These are phyloP conservation scores for Podaxis rugospora DNA, from an alignment of 768 basidiomycete species.

Conservation along the genomic window DNA sequence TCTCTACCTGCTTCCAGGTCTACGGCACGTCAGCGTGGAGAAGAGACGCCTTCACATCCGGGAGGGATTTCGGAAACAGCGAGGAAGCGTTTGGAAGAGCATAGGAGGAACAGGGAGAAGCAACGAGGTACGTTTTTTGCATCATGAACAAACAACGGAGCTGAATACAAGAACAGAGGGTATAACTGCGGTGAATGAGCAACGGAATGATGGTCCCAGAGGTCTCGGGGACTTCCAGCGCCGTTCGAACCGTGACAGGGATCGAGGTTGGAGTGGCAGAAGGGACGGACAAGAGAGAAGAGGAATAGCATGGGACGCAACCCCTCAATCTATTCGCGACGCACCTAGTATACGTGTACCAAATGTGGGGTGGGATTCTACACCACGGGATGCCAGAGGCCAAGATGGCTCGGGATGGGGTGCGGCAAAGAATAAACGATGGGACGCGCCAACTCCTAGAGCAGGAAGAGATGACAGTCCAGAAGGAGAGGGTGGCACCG, in stretches of 20 bases:
- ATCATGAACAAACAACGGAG: background rate
- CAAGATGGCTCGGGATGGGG: conserved; percentile 68
- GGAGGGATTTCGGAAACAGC: conserved; percentile 82
- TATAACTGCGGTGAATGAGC: conserved; percentile 57
- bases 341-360: conserved; percentile 86
- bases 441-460: conserved; percentile 86
- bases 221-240: conserved; percentile 93
- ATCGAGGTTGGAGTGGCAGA: conserved; percentile 44
- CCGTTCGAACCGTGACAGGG: conserved; percentile 76
- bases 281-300: conserved; percentile 29
- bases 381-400: conserved; percentile 57
- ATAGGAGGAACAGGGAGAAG: conserved; percentile 65
- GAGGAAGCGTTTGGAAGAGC: conserved; percentile 68
- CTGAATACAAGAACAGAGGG: conserved; percentile 48
- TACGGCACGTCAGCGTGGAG: conserved; percentile 70
- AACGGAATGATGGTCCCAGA: conserved; percentile 52
- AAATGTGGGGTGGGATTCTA: conserved; percentile 93
- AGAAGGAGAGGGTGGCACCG: conserved; percentile 60
- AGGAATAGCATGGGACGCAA: conserved; percentile 48
- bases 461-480: conserved; percentile 62
- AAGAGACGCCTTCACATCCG: conserved; percentile 92
- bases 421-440: conserved; percentile 45
- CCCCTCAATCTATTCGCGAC: conserved; percentile 62
- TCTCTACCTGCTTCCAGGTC: conserved; percentile 54
- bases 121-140: conserved; percentile 47